Conservation (phyloP, 805 yeast species). For the Barnettozyma salicaria region DNA sequence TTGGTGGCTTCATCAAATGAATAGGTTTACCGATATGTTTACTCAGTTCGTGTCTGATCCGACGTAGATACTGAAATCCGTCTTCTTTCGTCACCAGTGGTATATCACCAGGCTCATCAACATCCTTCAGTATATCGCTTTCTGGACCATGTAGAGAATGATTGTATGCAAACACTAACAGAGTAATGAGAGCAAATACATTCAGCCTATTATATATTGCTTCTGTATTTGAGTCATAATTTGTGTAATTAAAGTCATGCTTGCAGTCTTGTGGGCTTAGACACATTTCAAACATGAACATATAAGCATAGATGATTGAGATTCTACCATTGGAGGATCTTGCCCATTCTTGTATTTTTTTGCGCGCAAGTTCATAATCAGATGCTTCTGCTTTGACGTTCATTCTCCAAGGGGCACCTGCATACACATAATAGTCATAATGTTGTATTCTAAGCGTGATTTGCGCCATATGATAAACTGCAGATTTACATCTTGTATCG, state of each 20-base stretch:
- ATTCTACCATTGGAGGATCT: conserved; percentile 41
- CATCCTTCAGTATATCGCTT: conserved; percentile 25
- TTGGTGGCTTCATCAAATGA: conserved; percentile 28
- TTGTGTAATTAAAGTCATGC: conserved; percentile 35
- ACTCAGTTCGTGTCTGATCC: conserved; percentile 41
- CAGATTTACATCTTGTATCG: conserved; percentile 52
- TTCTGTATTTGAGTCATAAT: conserved; percentile 47
- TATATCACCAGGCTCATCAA: conserved; percentile 16
- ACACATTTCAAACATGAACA: conserved; percentile 57
- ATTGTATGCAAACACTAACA: conserved; percentile 47
- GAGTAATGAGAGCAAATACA: conserved; percentile 28
- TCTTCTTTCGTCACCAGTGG: conserved; percentile 36
- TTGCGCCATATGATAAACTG: conserved; percentile 69
- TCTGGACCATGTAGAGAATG: conserved; percentile 45
- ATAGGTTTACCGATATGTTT: conserved; percentile 27
- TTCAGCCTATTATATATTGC: conserved; percentile 37
- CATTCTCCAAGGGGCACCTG: conserved; percentile 81
- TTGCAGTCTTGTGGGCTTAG: conserved; percentile 44
- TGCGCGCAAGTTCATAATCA: conserved; percentile 44
- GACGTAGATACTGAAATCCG: conserved; percentile 44
- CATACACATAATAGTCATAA: conserved; percentile 69
- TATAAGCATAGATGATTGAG: conserved; percentile 54
- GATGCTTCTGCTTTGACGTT: conserved; percentile 51
- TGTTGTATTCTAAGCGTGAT: conserved; percentile 66
- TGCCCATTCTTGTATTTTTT: conserved; percentile 50